A percentile compares a stretch with the other conserved stretches of the same genome.
These are phyloP conservation scores for Backusella parvicylindrica DNA, from an alignment of 192 early-diverging fungal genomes.

Conservation along the genomic window DNA sequence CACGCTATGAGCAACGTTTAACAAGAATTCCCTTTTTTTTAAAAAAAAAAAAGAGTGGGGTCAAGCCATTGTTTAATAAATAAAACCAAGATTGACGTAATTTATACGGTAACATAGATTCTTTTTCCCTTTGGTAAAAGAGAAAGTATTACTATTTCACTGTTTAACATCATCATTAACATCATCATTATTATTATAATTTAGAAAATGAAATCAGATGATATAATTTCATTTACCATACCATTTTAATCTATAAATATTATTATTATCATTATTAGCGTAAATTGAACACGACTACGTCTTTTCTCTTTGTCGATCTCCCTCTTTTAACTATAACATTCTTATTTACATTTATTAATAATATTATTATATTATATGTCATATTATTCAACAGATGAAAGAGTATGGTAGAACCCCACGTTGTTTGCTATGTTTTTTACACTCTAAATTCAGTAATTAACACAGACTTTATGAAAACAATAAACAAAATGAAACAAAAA, in stretches of 20 bases:
- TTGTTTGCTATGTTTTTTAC: neutral
- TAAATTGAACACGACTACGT: neutral
- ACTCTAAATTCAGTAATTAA: neutral
- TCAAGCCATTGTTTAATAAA: neutral
- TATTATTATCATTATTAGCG: neutral
- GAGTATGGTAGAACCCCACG: neutral
- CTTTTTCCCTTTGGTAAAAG: neutral
- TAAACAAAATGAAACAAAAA: neutral
- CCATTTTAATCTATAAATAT: neutral
- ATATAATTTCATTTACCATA: neutral
- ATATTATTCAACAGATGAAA: neutral
- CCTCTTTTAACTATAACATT: neutral
- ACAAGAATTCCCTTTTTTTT: neutral
- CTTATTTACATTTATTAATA: neutral
- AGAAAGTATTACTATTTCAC: too few species aligned
- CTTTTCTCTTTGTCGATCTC: neutral
- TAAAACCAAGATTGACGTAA: neutral
- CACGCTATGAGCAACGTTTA: slow-evolving; percentile 1
- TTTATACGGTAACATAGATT: neutral
- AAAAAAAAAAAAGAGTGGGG: neutral
- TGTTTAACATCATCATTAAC: too few species aligned
- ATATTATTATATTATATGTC: too few species aligned
- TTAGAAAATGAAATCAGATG: neutral
- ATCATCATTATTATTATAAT: too few species aligned
- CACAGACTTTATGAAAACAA: neutral